phyloP scores from a whole-genome alignment of 192 early-diverging fungal genomes.

The Coemansia umbellata region DNA sequence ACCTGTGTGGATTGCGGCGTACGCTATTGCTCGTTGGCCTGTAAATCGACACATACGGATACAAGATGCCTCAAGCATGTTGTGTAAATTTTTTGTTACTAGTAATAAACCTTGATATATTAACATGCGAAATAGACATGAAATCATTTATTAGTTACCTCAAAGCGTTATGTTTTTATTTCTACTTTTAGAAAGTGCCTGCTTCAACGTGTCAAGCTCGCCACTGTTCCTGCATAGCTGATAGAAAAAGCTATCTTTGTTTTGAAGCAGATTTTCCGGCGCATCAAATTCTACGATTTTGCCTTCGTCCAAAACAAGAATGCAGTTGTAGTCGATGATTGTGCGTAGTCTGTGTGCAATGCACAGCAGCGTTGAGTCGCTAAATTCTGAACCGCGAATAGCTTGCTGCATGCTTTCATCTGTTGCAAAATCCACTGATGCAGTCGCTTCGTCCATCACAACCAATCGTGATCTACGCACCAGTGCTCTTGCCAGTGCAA shows the following conservation, averaged over 20 bases:
- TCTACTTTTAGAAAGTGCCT: neutral
- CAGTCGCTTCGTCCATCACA: constrained; percentile 84
- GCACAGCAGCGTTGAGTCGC: constrained; percentile 67
- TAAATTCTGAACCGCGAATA: constrained; percentile 70
- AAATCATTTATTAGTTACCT: too few relatives aligned
- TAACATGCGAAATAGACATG: too few relatives aligned
- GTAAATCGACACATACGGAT: constrained; percentile 57
- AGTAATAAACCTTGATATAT: neutral
- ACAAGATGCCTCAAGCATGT: constrained; percentile 57
- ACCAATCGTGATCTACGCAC: constrained; percentile 62
- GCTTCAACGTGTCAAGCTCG: constrained; percentile 52
- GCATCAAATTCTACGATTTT: constrained; percentile 74
- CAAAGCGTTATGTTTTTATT: too few relatives aligned
- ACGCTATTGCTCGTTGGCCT: constrained; percentile 60
- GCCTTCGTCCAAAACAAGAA: constrained; percentile 79
- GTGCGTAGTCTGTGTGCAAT: constrained; percentile 87
- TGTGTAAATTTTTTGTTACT: too few relatives aligned
- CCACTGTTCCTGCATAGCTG: constrained; percentile 74
- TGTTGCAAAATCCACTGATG: constrained; percentile 77
- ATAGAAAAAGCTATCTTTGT: constrained; percentile 59
- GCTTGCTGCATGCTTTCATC: constrained; percentile 80
- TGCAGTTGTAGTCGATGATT: constrained; percentile 77
- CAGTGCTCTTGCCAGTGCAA: constrained; percentile 71
- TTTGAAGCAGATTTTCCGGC: constrained; percentile 64
- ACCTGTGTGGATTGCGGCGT: constrained; percentile 63